Evolutionary conservation across 306 rosid genomes (phyloP).

Genomic region (Lathyrus sativus): DNA sequence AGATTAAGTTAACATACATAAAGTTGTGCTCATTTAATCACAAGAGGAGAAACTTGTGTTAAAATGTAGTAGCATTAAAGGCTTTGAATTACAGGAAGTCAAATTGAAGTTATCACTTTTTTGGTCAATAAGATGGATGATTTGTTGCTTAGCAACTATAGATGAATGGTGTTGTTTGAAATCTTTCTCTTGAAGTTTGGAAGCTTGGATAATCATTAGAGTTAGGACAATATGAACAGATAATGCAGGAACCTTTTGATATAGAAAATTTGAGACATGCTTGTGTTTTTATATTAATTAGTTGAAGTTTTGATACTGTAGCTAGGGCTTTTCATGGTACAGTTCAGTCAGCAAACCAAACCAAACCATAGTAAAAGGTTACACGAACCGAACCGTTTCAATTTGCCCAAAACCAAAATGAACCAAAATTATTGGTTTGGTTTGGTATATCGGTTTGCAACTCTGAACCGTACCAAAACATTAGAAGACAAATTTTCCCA

Average conservation of each 20-base stretch:
- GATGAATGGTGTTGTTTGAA: constrained; percentile 25
- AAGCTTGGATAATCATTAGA: constrained; percentile 10
- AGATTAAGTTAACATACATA: background rate
- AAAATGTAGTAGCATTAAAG: constrained; percentile 1
- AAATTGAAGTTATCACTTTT: background rate
- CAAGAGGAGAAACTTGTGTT: background rate
- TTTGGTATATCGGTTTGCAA: too few species aligned
- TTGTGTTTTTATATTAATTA: constrained; percentile 2
- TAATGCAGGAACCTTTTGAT: constrained; percentile 1
- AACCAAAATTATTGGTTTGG: too few species aligned
- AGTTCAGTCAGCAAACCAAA: too few species aligned
- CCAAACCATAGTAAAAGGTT: too few species aligned
- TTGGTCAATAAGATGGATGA: constrained; percentile 12
- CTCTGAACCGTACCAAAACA: too few species aligned
- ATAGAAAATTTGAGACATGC: constrained; percentile 32
- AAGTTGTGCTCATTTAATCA: background rate
- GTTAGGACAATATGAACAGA: background rate
- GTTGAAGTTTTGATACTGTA: constrained; percentile 1
- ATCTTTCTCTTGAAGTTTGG: constrained; percentile 18
- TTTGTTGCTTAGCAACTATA: background rate
- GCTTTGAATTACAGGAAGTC: background rate
- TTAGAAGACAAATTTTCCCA: too few species aligned
- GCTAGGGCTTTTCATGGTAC: background rate
- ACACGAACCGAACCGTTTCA: too few species aligned
- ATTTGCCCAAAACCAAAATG: too few species aligned